Percentiles rank a stretch among this genome's conserved stretches.
phyloP scores from a whole-genome alignment of 2,329 filamentous ascomycete genomes.

The Exophiala alcalophila region DNA sequence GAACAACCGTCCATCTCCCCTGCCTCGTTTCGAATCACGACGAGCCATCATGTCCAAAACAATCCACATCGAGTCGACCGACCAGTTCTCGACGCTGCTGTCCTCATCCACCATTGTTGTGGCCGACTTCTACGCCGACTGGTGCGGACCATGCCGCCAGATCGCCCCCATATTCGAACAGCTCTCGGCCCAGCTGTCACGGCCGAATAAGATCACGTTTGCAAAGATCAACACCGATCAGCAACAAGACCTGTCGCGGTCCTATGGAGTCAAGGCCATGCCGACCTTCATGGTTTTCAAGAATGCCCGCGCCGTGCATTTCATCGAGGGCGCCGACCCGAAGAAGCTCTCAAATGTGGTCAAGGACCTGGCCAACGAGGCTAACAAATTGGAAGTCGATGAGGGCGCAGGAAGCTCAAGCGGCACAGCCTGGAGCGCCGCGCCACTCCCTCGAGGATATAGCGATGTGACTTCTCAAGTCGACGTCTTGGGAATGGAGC shows the following conservation, averaged over 20 bases:
- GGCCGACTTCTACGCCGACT: conserved; percentile 85
- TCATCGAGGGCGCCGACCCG: conserved; percentile 71
- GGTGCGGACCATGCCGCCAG: conserved; percentile 78
- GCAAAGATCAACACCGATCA: conserved; percentile 81
- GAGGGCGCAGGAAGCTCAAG: conserved; percentile 43
- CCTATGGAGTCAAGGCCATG: conserved; percentile 72
- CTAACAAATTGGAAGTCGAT: conserved; percentile 45
- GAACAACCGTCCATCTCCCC: too few species aligned
- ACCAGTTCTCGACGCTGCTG: conserved; percentile 67
- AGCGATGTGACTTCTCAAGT: conserved; percentile 77
- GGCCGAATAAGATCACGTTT: conserved; percentile 72
- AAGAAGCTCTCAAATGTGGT: conserved; percentile 68
- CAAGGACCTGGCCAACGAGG: conserved; percentile 66
- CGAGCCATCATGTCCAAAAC: conserved; percentile 42
- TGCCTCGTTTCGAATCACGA: too few species aligned
- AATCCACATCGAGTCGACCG: conserved; percentile 59
- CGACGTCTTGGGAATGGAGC: conserved; percentile 74
- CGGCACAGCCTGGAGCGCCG: conserved; percentile 66
- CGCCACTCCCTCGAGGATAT: conserved; percentile 74
- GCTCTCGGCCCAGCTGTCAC: conserved; percentile 68
- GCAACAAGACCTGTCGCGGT: conserved; percentile 68
- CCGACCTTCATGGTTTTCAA: conserved; percentile 93
- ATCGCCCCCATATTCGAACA: conserved; percentile 81
- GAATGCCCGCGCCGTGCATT: conserved; percentile 64
- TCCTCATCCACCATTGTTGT: conserved; percentile 75